Evolutionary conservation across 1,284 basidiomycete species (phyloP), one percentile per base, ranked within the genome.

Genomic region (Abortiporus biennis): DNA sequence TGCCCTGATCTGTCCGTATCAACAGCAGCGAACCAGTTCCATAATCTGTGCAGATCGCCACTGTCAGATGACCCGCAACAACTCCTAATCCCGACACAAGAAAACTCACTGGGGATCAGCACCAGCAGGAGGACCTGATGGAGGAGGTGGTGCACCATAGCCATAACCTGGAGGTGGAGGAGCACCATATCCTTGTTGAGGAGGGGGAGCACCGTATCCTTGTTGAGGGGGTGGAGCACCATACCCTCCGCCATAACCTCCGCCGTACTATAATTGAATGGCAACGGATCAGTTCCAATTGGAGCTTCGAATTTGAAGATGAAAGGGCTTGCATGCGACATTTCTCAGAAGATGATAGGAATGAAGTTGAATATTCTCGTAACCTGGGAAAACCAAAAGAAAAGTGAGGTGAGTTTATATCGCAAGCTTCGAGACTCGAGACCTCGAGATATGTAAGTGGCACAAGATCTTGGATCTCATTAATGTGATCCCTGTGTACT

Each of bases 21-120:
- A 22, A 89, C 86, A 11, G 78, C 62, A 32, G 57, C 52, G 63
- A 90, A 91, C 82, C 83, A 86, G 41, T 51, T 63, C 83, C 84
- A 87, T 6, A 87, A 56, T 53, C 84, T 86, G 42, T 20, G n/a
- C 11, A n/a, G 29, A 30, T 24, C 13, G 6, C 27, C 15, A 36
- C n/a, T 16, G 27, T 30, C 16, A 31, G 19, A 21, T 15, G 19
- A 35, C n/a, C 42, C 27, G 36, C 35, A 21, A 13, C 16, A 25
- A 13, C 24, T 6, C 15, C 17, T 16, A 5, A 17, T 17, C 16
- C 20, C 35, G 15, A 24, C 13, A 32, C 13, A 15, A 11, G 6
- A 17, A 6, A 6, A 65, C 78, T 55, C 53, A 86, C 84, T 82
- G 75, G 33, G 82, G 81, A 47, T 87, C 84, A 16, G 80, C 76